Percentiles rank a stretch among this genome's conserved stretches.
phyloP scores from a whole-genome alignment of 306 rosid species.

The Dryas octopetala region DNA sequence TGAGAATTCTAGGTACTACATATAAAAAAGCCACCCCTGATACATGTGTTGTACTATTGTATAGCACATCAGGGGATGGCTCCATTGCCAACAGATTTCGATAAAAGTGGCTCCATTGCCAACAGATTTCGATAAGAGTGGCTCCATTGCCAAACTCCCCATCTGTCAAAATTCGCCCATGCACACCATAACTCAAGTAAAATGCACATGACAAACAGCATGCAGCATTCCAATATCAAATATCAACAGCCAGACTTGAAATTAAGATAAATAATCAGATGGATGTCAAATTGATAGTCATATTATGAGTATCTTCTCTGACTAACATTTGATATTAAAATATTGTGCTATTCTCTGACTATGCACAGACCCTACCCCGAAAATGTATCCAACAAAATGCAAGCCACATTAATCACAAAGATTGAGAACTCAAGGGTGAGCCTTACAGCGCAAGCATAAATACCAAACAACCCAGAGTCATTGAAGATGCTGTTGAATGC shows the following conservation, averaged over 20 bases:
- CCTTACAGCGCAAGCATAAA: constrained; percentile 84
- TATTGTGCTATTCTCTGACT: neutral
- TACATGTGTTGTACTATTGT: too few species aligned
- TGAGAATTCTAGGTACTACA: neutral
- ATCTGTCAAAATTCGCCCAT: neutral
- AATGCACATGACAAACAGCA: neutral
- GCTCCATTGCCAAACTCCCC: neutral
- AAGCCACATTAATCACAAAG: constrained; percentile 9
- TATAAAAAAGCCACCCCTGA: neutral
- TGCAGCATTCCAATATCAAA: neutral
- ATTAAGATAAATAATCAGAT: neutral
- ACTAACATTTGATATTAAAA: neutral
- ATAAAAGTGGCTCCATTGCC: neutral
- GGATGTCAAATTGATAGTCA: neutral
- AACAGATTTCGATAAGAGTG: neutral
- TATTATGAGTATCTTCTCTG: too few species aligned
- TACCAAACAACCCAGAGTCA: constrained; percentile 80
- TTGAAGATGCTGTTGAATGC: constrained; percentile 96
- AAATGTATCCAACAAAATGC: constrained; percentile 10
- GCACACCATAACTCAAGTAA: neutral
- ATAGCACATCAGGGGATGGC: too few species aligned
- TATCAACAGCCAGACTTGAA: neutral
- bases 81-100: neutral
- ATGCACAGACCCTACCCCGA: neutral
- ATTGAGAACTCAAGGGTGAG: constrained; percentile 1